Evolutionary conservation across 805 yeast species (phyloP), one percentile per base, ranked within the genome.

Genomic region (Wickerhamomyces silvicola): DNA sequence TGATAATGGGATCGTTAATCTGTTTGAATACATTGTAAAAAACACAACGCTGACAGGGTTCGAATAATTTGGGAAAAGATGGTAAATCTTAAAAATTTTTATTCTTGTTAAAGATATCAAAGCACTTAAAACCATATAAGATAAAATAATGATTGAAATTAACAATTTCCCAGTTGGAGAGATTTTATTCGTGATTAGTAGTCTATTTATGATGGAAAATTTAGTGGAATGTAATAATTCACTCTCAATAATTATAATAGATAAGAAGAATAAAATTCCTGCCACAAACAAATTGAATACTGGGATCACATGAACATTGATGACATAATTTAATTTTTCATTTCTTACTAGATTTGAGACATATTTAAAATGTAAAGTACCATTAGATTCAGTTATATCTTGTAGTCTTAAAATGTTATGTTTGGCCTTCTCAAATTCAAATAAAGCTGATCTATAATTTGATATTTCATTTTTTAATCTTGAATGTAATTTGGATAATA

Each of bases 1-100:
- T 17, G 84, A 75, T 40, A 85, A 62, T 9, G 95, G 95, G 10
- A 85, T 78, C 0, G 94, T 82, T 51, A 85, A 62, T 41, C 95
- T 75, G 31, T 88, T 81, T 13, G 84, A 77, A 46, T 85, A 84
- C 46, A 82, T 80, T 14, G 87, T 75, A 53, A 82, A 85, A 51
- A 84, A 85, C 21, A 84, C 67, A 15, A 81, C 70, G 11, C 85
- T 76, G 0, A 83, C 81, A 0, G 84, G 80, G 50, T 81, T 90
- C 0, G 90, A 78, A 32, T 76, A 70, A 40, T 68, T 69, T 13
- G 79, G 75, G 10, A 81, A 86, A 36, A 85, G 65, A 39, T 81
- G 87, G 52, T 83, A 85, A 54, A 81, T 68, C 50, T 81, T 79
- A 64, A 85, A 85, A 6, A 85, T 60, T 38, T 78, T 75, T 37